Base-by-base conservation (phyloP, 1,284 basidiomycete species). In the Fomitopsis pinicola region DNA sequence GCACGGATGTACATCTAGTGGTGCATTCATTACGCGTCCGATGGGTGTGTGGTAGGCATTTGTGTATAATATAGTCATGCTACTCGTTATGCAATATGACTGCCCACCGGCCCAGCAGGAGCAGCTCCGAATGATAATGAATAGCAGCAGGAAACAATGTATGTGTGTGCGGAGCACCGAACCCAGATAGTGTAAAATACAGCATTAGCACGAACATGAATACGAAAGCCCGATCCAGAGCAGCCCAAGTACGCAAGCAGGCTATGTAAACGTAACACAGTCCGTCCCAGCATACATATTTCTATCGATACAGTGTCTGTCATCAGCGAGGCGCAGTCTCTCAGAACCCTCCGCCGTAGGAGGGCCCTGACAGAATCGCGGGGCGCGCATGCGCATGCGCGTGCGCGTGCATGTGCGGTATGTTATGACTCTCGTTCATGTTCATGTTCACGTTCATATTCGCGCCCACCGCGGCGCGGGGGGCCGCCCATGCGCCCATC, bases 331-430 rank as follows among this genome's bases (percentile, higher is more conserved):
- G 14, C 28, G 28, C 52, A 14, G 33, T 46, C 48, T 53, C 40
- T 59, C 59, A 55, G 44, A 59, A 59, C 53, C 59, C 46, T 55
- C 59, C 59, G 40, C 33, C 48, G 22, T 58, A 61, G 46, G 60
- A 52, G 26, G 55, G 22, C 28, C 53, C 44, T 17, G 59, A 59
- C 50, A 59, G 48, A 38, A 46, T 33, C 14, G 58, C 45, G 33
- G 57, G 30, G 3, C 57, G 57, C 36, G 42, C 17, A 28, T 58
- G 57, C 45, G 44, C 22, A 38, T 15, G 50, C 14, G 52, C 38
- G 36, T 54, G 53, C n/a, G 30, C 30, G 30, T 36, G 50, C 33
- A 38, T 33, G 33, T 53, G 50, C 33, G 35, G 3, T 40, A 42
- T 17, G 22, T n/a, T 22, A 28, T 55, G 55, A 35, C 50, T 53